Conservation (phyloP, 2,329 filamentous ascomycete species). For the Fusarium beomiforme region DNA sequence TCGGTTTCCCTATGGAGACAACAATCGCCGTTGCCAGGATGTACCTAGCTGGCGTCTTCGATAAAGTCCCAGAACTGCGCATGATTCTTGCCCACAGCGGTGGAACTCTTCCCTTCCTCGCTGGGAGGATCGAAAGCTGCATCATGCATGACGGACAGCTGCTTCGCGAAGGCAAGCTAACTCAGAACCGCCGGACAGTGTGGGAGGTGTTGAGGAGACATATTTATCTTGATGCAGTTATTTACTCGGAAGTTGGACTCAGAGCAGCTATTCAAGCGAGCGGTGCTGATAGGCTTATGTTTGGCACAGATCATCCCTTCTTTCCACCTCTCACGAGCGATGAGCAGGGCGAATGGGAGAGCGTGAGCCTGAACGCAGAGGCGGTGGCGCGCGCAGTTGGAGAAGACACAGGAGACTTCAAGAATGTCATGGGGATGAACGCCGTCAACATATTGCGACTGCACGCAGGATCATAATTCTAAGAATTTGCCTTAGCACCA, state of each 20-base stretch:
- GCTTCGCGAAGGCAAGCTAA: conserved; percentile 67
- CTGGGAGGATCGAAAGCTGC: conserved; percentile 88
- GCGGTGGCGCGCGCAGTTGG: conserved; percentile 65
- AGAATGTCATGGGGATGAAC: conserved; percentile 69
- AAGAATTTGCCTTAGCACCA: conserved; percentile 33
- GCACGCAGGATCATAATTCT: conserved; percentile 37
- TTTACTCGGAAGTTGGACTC: conserved; percentile 80
- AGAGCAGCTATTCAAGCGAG: conserved; percentile 75
- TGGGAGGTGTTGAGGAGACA: conserved; percentile 73
- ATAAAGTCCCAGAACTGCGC: conserved; percentile 73
- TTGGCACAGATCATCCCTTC: conserved; percentile 86
- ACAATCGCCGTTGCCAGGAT: conserved; percentile 90
- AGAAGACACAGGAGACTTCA: conserved; percentile 55
- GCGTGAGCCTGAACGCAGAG: conserved; percentile 63
- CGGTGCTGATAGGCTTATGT: conserved; percentile 77
- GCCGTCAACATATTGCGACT: conserved; percentile 62
- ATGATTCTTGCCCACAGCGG: conserved; percentile 89
- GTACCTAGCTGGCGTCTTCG: conserved; percentile 87
- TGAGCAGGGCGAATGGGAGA: conserved; percentile 74
- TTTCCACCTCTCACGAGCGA: conserved; percentile 78
- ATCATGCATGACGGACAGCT: conserved; percentile 84
- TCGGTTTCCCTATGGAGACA: conserved; percentile 92
- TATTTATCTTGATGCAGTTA: conserved; percentile 87
- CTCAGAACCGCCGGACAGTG: conserved; percentile 58
- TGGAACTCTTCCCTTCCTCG: conserved; percentile 87